Evolutionary conservation across 2,329 filamentous ascomycete species (phyloP).

Genomic region (Aureobasidium sp.): DNA sequence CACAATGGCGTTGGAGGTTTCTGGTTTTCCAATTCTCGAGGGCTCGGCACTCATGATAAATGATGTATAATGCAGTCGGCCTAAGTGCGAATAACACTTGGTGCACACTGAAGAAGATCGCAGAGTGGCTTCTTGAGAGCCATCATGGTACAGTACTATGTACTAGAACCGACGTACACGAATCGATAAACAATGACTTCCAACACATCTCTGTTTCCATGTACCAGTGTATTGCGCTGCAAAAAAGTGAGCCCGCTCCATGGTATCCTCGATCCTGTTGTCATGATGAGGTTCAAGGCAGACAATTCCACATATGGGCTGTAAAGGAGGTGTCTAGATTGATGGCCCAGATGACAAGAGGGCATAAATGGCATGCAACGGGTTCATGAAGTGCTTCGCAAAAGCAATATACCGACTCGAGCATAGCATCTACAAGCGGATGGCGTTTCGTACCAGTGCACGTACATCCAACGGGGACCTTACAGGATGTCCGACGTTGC

Average conservation of each 20-base stretch:
- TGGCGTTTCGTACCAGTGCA: not conserved
- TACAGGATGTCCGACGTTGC: not conserved
- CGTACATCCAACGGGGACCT: not conserved
- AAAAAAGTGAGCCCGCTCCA: too few species aligned
- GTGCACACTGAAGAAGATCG: not conserved
- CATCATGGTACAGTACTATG: not conserved
- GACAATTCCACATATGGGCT: not conserved
- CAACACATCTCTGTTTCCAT: not conserved
- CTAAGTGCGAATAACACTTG: not conserved
- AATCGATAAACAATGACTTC: not conserved
- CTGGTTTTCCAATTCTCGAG: not conserved
- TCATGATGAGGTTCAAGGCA: not conserved
- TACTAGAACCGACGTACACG: not conserved
- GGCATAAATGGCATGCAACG: not conserved
- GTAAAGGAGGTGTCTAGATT: not conserved
- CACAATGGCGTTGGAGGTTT: not conserved
- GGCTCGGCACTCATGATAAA: not conserved
- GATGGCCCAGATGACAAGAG: not conserved
- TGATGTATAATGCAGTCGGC: conserved; percentile 1
- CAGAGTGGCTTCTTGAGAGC: not conserved
- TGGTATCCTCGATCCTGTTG: not conserved
- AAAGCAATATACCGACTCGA: not conserved
- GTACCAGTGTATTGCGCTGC: not conserved
- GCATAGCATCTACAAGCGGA: not conserved
- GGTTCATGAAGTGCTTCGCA: not conserved